These are phyloP conservation scores for Neurospora tetraspora DNA, from an alignment of 495 filamentous ascomycete genomes.

Conservation along the genomic window DNA sequence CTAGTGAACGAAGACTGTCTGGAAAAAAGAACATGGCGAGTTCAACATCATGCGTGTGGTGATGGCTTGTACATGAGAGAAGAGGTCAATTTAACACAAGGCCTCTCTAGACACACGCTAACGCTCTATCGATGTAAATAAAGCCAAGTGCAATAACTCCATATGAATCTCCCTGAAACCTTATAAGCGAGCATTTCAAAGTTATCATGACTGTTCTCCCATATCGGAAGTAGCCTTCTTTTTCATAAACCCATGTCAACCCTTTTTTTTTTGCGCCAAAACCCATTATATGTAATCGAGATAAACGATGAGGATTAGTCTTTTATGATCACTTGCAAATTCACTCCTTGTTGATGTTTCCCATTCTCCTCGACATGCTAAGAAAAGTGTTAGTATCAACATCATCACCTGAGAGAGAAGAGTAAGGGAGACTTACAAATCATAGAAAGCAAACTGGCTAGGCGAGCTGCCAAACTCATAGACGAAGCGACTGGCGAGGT, in stretches of 20 bases:
- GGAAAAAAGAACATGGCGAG: not conserved
- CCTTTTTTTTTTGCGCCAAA: not conserved
- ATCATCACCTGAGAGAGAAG: not conserved
- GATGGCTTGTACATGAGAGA: not conserved
- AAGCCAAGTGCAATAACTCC: not conserved
- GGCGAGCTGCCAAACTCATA: constrained; percentile 88
- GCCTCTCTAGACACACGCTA: not conserved
- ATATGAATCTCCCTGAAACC: not conserved
- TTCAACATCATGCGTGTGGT: not conserved
- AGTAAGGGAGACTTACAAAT: constrained; percentile 61
- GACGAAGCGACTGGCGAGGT: constrained; percentile 88
- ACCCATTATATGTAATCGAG: not conserved
- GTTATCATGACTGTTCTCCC: not conserved
- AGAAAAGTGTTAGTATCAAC: constrained; percentile 14
- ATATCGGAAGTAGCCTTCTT: not conserved
- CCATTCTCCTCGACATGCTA: constrained; percentile 42
- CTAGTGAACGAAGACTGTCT: not conserved
- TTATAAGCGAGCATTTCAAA: not conserved
- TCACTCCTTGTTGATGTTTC: constrained; percentile 18
- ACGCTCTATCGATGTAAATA: not conserved
- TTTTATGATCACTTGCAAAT: not conserved
- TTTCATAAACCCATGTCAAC: not conserved
- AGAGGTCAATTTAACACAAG: not conserved
- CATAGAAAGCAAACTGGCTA: constrained; percentile 96
- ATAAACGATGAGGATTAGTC: not conserved